phyloP scores from a whole-genome alignment of 768 basidiomycete genomes.

The Mycena sanguinolenta region DNA sequence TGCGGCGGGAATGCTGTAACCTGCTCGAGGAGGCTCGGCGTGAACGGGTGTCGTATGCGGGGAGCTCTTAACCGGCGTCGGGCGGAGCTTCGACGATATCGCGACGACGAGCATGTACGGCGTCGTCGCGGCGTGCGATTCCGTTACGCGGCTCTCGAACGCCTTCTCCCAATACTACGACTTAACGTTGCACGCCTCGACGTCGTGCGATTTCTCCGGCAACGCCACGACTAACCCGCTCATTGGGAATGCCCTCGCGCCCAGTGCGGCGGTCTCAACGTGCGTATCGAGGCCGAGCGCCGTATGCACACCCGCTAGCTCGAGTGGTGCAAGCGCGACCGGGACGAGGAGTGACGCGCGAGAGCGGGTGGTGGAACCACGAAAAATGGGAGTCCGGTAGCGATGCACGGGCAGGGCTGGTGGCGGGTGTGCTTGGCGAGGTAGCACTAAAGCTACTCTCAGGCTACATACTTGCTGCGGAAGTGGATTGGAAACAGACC shows the following conservation, averaged over 20 bases:
- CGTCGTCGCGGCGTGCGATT: constrained; percentile 80
- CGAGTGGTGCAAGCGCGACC: too few relatives aligned
- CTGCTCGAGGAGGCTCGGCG: too few relatives aligned
- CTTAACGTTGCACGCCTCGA: constrained; percentile 7
- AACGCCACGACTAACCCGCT: constrained; percentile 27
- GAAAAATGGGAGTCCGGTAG: too few relatives aligned
- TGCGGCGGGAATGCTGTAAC: too few relatives aligned
- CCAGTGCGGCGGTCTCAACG: constrained; percentile 3
- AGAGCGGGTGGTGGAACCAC: background rate
- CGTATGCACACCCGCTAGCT: constrained; percentile 22
- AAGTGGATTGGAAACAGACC: too few relatives aligned
- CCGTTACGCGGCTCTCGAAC: constrained; percentile 46
- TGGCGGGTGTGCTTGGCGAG: too few relatives aligned
- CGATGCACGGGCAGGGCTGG: too few relatives aligned
- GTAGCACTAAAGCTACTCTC: too few relatives aligned
- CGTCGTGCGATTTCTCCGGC: constrained; percentile 32
- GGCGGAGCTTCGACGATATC: constrained; percentile 69
- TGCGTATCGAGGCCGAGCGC: constrained; percentile 31
- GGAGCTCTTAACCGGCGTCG: too few relatives aligned
- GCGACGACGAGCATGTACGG: constrained; percentile 82
- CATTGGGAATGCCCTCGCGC: background rate
- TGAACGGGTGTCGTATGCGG: too few relatives aligned
- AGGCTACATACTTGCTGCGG: too few relatives aligned
- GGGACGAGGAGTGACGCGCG: background rate
- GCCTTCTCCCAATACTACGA: constrained; percentile 37